Percentiles rank a stretch among this genome's conserved stretches.
Conservation (phyloP, 345 rosid species). For the Reutealis trisperma region DNA sequence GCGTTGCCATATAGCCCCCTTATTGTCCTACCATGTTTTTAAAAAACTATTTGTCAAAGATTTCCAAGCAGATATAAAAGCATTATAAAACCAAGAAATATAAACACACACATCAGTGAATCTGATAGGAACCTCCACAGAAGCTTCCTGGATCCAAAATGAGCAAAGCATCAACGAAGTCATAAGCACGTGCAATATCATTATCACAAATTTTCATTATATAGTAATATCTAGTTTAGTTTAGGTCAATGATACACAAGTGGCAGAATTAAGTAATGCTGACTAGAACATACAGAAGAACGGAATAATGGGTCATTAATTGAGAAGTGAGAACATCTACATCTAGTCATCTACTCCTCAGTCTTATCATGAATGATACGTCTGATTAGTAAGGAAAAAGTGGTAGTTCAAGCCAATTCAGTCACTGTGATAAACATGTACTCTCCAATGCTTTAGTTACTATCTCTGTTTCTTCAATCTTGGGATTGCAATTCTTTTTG, state of each 20-base stretch:
- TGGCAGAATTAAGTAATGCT: slow-evolving; percentile 17
- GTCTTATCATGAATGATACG: slow-evolving; percentile 10
- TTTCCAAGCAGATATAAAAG: background rate
- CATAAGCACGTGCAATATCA: too few species aligned
- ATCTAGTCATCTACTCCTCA: background rate
- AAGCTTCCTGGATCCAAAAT: slow-evolving; percentile 9
- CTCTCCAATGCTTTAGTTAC: slow-evolving; percentile 31
- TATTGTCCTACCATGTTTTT: background rate
- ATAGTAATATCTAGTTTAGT: slow-evolving; percentile 13
- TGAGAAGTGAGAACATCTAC: background rate
- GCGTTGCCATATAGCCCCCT: background rate
- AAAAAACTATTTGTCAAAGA: background rate
- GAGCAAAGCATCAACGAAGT: background rate
- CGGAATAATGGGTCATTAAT: slow-evolving; percentile 10
- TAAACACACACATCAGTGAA: background rate
- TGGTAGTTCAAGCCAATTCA: slow-evolving; percentile 14
- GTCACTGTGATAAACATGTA: slow-evolving; percentile 27
- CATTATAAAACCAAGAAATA: background rate
- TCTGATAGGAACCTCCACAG: background rate
- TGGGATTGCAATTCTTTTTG: slow-evolving; percentile 29
- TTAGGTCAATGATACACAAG: slow-evolving; percentile 30
- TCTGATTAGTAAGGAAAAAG: slow-evolving; percentile 18
- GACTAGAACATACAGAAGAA: slow-evolving; percentile 11
- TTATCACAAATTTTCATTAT: background rate
- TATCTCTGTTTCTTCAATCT: slow-evolving; percentile 26